Base-by-base conservation (phyloP, 1,284 basidiomycete species). In the Tilletia indica region DNA sequence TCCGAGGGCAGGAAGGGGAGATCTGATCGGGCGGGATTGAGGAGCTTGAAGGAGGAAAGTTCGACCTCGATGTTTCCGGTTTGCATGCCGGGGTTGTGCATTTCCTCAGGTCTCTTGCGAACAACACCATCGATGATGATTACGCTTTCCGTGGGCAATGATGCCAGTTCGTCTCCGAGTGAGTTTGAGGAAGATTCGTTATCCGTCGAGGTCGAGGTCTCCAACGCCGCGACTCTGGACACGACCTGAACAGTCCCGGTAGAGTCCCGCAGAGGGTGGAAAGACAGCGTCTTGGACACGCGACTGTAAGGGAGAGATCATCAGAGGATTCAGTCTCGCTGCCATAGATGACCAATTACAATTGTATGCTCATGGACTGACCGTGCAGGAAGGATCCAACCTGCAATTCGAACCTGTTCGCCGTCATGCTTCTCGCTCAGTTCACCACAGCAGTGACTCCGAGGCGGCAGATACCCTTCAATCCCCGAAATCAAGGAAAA, bases 181-280 rank as follows among this genome's bases (percentile, higher is more conserved):
- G 16, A 25, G 51, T 54, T 54, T 25, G 21, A 54, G 3, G 42
- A 14, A 78, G 68, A 66, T 74, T 77, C 39, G 42, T n/a, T 56
- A n/a, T 34, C 56, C 25, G 56, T 31, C 56, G 21, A 6, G 56
- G n/a, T 34, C 34, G 21, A 8, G 56, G 21, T 31, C 12, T 58
- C 12, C 21, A 39, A 56, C 31, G 42, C 42, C 42, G 42, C 42
- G 6, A 14, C 14, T 45, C 88, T 85, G 74, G 90, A 88, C 75
- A 93, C 87, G 71, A 97, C 90, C 85, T 97, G 94, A 0, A 90
- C 89, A 0, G 88, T 89, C 61, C 92, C 91, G 73, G 88, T 88
- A 66, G 89, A 87, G 83, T 95, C 93, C 78, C 90, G 91, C 77
- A 97, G 87, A 31, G 90, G 90, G 85, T 90, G 89, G 86, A 94